Conservation (phyloP, 208 protist genomes). For the Willaertia magna region DNA sequence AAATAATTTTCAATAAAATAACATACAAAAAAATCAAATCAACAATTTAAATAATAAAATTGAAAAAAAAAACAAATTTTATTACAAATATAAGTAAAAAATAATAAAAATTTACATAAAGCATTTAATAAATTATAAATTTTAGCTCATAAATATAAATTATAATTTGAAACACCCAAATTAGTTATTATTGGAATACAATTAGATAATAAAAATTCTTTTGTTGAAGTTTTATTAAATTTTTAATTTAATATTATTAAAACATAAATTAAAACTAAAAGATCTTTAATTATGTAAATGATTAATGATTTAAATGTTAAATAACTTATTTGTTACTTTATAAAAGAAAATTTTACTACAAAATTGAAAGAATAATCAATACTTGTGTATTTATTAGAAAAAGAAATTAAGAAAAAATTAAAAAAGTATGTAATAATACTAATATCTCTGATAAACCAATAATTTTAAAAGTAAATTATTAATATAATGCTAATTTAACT, state of each 20-base stretch:
- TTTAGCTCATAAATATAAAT: conserved; percentile 33
- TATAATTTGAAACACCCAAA: conserved; percentile 37
- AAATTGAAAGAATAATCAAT: conserved; percentile 27
- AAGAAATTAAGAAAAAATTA: conserved; percentile 37
- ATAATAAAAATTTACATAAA: conserved; percentile 35
- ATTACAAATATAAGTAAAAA: not conserved
- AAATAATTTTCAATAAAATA: too few relatives aligned
- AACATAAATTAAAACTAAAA: conserved; percentile 35
- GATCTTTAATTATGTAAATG: conserved; percentile 44
- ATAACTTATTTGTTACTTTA: conserved; percentile 33
- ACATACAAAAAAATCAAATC: too few relatives aligned
- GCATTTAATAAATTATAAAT: conserved; percentile 43
- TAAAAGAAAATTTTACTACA: conserved; percentile 28
- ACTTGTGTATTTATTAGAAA: conserved; percentile 29
- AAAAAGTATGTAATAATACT: conserved; percentile 26
- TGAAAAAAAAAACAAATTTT: not conserved
- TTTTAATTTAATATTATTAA: conserved; percentile 49
- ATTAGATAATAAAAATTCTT: conserved; percentile 42
- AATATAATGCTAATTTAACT: conserved; percentile 36
- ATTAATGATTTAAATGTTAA: conserved; percentile 32
- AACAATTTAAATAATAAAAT: not conserved
- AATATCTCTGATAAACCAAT: conserved; percentile 34
- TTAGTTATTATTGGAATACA: conserved; percentile 47
- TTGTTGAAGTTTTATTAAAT: conserved; percentile 41
- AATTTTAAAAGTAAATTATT: conserved; percentile 38